A percentile compares a stretch with the other conserved stretches of the same genome.
These are phyloP conservation scores for Raphanus raphanistrum DNA, from an alignment of 345 rosid species.

Conservation along the genomic window DNA sequence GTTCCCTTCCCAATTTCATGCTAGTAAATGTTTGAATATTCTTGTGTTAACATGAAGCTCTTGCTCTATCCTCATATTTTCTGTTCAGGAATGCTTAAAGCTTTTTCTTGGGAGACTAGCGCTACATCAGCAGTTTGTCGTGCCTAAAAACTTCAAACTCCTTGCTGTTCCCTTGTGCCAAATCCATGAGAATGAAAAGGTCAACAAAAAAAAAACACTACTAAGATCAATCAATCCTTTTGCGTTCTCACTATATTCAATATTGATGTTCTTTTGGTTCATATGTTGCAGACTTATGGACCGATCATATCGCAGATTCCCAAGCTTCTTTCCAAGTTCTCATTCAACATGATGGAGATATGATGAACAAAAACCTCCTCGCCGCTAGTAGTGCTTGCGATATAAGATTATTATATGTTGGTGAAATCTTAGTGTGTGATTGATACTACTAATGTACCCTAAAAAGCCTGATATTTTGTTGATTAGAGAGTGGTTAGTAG, in stretches of 20 bases:
- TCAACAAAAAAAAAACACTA: not conserved
- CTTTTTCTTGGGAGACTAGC: slow-evolving; percentile 72
- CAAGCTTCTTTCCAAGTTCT: slow-evolving; percentile 68
- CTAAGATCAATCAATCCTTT: not conserved
- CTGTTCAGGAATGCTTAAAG: slow-evolving; percentile 68
- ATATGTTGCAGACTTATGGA: slow-evolving; percentile 66
- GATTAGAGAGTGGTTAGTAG: not conserved
- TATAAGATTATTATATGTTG: not conserved
- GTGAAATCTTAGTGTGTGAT: not conserved
- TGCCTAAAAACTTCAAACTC: slow-evolving; percentile 77
- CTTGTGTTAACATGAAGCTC: not conserved
- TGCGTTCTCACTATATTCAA: not conserved
- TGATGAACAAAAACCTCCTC: slow-evolving; percentile 39
- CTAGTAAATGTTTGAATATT: not conserved
- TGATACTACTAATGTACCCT: not conserved
- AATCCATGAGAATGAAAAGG: slow-evolving; percentile 73
- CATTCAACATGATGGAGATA: slow-evolving; percentile 60
- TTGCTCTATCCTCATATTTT: not conserved
- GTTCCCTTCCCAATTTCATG: not conserved
- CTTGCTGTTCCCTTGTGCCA: slow-evolving; percentile 84
- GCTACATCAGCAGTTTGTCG: slow-evolving; percentile 56
- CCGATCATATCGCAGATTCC: slow-evolving; percentile 72
- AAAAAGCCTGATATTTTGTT: not conserved
- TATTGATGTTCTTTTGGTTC: not conserved
- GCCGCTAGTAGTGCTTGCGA: not conserved